Base-by-base conservation (phyloP, 2,329 filamentous ascomycete genomes). In the Colletotrichum cuscutae region DNA sequence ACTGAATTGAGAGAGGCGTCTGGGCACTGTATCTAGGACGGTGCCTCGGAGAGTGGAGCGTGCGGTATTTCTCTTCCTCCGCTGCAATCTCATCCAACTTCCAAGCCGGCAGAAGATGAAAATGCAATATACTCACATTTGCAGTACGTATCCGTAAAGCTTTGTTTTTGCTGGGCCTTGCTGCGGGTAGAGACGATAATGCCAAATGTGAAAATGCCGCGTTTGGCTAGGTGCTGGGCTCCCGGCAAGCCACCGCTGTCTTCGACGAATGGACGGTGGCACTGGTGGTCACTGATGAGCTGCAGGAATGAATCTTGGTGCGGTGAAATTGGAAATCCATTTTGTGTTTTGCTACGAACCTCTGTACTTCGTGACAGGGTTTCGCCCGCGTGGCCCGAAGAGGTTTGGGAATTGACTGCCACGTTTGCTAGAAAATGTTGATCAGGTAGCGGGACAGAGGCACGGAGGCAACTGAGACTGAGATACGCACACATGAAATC, bases 21-120 rank as follows among this genome's bases (percentile, higher is more conserved):
- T 72, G 59, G 42, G 32, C 59, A 72, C 60, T 60, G 70, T 70
- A 8, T 35, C 24, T 37, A 28, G 35, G 66, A 70, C 70, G 54
- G 70, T 72, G 60, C 35, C 59, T 30, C n/a, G 13, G 42, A 15
- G n/a, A 49, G 60, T 72, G 70, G 70, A 61, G 65, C 56, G 54
- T 70, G 70, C 66, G 70, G 66, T 72, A 72, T 70, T 72, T 72
- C 66, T 72, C 59, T 59, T 54, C 37, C 49, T 63, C 57, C 58
- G 49, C 65, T 53, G 69, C 69, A 72, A 72, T 68, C 57, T 63
- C 58, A 53, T 30, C 46, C 69, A 53, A 61, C 24, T 61, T 58
- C 52, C 68, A 68, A 37, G 32, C 49, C 52, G 64, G 63, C 26
- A 52, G 13, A 15, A 15, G 49, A 58, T 52, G 26, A 54, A 59